Evolutionary conservation across 1,284 basidiomycete species (phyloP), one percentile per base, ranked within the genome.

Genomic region (Rhizoctonia solani): DNA sequence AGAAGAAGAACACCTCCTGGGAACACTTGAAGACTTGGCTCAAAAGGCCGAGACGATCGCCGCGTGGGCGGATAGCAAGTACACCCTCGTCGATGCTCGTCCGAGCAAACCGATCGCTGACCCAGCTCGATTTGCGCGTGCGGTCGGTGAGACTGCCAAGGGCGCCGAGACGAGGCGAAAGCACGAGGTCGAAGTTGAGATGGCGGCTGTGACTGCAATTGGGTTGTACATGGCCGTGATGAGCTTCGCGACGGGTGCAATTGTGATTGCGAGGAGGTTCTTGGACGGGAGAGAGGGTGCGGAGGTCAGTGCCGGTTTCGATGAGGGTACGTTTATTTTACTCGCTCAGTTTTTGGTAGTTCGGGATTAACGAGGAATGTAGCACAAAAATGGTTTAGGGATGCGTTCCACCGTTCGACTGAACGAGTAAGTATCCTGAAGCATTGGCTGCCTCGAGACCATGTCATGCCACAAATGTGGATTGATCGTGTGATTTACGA

Each of bases 11-110:
- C 85, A 86, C 67, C 77, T 98, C 6, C 79, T 98, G 9, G 84
- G 81, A 1, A 77, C 78, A 21, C 80, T 98, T 42, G 95, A 98
- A 75, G 92, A 96, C 71, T 78, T 95, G 0, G 95, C 94, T 9
- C 93, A 97, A 81, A 98, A 98, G 83, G 95, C 95, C 25, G 90
- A 92, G 70, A 93, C 96, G 39, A 79, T 98, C 65, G 90, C 90
- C 59, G 89, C 92, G 71, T 95, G 95, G 84, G 96, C 92, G 37
- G 95, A 98, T 77, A 87, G 90, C 76, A 92, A 95, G 84, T 89
- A 96, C 70, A 87, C 92, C 63, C 87, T 86, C 76, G 86, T 91
- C 52, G 92, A 86, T 77, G 86, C 85, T 23, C 80, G 89, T 46
- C 88, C 88, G 25, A 86, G 89, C 76, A 91, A 90, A 73, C 89